phyloP scores from a whole-genome alignment of 441 rosid genomes.

The Eruca vesicaria region DNA sequence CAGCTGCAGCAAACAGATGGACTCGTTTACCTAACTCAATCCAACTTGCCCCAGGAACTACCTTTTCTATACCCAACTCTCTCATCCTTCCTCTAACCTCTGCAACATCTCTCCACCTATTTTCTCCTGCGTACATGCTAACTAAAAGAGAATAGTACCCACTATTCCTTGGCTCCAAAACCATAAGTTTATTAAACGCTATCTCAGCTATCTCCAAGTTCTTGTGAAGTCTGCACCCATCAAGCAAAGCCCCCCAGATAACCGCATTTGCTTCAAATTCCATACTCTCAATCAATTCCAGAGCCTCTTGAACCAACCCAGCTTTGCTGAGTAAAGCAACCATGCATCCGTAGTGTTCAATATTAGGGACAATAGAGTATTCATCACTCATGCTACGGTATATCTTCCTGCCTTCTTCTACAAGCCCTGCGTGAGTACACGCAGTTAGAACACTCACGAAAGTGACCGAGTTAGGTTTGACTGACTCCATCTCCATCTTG shows the following conservation, averaged over 20 bases:
- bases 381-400: slow-evolving; percentile 45
- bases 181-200: slow-evolving; percentile 43
- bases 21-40: slow-evolving; percentile 42
- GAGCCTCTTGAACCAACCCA: slow-evolving; percentile 54
- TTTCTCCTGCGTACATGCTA: slow-evolving; percentile 48
- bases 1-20: slow-evolving; percentile 49
- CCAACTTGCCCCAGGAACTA: slow-evolving; percentile 54
- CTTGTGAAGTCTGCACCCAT: slow-evolving; percentile 52
- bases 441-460: slow-evolving; percentile 58
- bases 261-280: slow-evolving; percentile 45
- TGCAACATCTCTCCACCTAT: slow-evolving; percentile 52
- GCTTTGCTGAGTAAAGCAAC: slow-evolving; percentile 56
- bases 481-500: slow-evolving; percentile 43
- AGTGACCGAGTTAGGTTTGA: slow-evolving; percentile 51
- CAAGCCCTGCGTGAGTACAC: slow-evolving; percentile 65
- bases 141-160: slow-evolving; percentile 46
- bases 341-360: slow-evolving; percentile 60
- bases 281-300: slow-evolving; percentile 44
- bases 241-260: slow-evolving; percentile 60
- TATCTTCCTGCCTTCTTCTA: slow-evolving; percentile 46
- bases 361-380: slow-evolving; percentile 37
- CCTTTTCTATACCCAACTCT: slow-evolving; percentile 45
- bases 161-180: slow-evolving; percentile 52
- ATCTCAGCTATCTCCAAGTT: slow-evolving; percentile 50
- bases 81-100: slow-evolving; percentile 48